phyloP scores from a whole-genome alignment of 169 alveolate genomes.

The Plasmodium reichenowi region DNA sequence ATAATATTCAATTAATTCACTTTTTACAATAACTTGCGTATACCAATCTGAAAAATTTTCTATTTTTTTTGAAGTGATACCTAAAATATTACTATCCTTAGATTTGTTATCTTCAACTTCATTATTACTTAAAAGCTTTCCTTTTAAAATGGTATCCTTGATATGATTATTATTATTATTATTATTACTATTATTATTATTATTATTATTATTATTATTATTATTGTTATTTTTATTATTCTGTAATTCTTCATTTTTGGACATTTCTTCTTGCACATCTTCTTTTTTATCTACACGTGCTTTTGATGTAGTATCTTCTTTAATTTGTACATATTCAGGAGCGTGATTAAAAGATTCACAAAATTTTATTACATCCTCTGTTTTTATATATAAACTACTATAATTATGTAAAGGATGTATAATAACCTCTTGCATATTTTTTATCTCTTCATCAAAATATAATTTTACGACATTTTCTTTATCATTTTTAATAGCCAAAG shows the following conservation, averaged over 20 bases:
- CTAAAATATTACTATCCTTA: conserved; percentile 78
- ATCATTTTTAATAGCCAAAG: conserved; percentile 86
- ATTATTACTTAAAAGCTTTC: background rate
- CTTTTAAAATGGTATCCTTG: background rate
- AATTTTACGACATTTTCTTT: conserved; percentile 57
- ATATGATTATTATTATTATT: background rate
- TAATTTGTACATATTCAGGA: conserved; percentile 43
- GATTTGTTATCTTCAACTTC: conserved; percentile 21
- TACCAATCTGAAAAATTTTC: conserved; percentile 91
- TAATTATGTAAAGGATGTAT: conserved; percentile 77
- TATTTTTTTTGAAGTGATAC: conserved; percentile 87
- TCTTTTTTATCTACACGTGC: conserved; percentile 14
- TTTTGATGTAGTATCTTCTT: conserved; percentile 9
- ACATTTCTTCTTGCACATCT: conserved; percentile 8
- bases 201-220: conserved; percentile 16
- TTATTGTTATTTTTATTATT: conserved; percentile 16
- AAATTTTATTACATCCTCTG: conserved; percentile 66
- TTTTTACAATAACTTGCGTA: conserved; percentile 93
- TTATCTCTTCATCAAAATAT: conserved; percentile 69
- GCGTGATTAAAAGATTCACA: conserved; percentile 59
- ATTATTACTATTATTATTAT: background rate
- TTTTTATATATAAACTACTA: conserved; percentile 73
- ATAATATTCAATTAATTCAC: conserved; percentile 98
- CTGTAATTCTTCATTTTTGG: conserved; percentile 17
- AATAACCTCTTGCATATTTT: conserved; percentile 72